Conservation (phyloP, 2,329 filamentous ascomycete species). For the Claviceps digitariae region DNA sequence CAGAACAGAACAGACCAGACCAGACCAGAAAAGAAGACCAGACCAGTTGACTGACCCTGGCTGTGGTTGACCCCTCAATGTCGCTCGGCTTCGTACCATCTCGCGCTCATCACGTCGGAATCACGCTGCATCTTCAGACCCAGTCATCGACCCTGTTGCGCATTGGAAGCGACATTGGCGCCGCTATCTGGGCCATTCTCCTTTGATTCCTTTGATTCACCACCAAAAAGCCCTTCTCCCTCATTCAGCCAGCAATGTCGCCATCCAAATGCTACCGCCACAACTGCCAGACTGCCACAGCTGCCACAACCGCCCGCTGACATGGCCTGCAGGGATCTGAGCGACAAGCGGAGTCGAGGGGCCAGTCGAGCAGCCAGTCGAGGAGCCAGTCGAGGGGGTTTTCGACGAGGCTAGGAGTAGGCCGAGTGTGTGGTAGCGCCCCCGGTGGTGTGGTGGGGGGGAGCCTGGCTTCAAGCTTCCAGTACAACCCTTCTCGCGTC, state of each 20-base stretch:
- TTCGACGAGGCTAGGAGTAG: not conserved
- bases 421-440: not conserved
- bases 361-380: conserved; percentile 2
- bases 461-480: not conserved
- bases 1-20: no score
- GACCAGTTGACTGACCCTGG: no score
- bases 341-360: conserved; percentile 6
- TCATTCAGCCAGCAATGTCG: not conserved
- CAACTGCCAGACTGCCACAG: not conserved
- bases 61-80: no score
- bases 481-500: not conserved
- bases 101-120: not conserved
- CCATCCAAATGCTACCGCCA: not conserved
- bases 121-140: not conserved
- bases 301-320: conserved; percentile 8
- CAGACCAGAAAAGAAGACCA: no score
- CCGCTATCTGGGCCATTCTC: not conserved
- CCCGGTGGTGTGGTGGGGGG: not conserved
- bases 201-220: not conserved
- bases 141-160: not conserved
- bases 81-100: no score
- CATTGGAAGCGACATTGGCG: not conserved
- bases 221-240: not conserved
- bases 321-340: conserved; percentile 12
- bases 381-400: not conserved